A percentile compares a stretch with the other conserved stretches of the same genome.
Conservation (phyloP, 768 basidiomycete species). For the Rhizopogon vesiculosus region DNA sequence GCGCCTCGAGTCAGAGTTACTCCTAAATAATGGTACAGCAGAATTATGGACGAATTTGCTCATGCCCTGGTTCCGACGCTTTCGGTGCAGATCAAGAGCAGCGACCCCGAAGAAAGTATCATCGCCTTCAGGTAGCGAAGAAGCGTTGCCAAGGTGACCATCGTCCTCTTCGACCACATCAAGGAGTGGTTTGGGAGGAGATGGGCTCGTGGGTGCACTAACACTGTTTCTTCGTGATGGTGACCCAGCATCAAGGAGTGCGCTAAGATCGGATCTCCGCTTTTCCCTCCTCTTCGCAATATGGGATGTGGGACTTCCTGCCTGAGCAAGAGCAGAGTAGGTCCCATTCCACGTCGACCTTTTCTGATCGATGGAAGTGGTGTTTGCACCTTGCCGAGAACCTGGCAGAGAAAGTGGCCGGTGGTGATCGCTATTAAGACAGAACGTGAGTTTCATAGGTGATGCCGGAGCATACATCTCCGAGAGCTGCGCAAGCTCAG, state of each 20-base stretch:
- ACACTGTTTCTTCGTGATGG: slow-evolving; percentile 24
- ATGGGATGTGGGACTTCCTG: slow-evolving; percentile 40
- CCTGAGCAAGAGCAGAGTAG: slow-evolving; percentile 45
- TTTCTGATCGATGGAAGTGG: slow-evolving; percentile 34
- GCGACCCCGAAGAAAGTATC: slow-evolving; percentile 52
- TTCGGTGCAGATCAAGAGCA: slow-evolving; percentile 57
- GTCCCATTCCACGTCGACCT: slow-evolving; percentile 77
- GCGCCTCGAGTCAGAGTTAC: slow-evolving; percentile 12
- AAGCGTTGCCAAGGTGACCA: slow-evolving; percentile 13
- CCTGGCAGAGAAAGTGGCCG: slow-evolving; percentile 45
- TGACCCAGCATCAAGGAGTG: slow-evolving; percentile 33
- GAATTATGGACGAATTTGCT: slow-evolving; percentile 36
- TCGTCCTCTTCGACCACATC: slow-evolving; percentile 39
- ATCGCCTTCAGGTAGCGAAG: slow-evolving; percentile 16
- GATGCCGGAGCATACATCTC: slow-evolving; percentile 90
- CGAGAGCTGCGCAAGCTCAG: slow-evolving; percentile 69
- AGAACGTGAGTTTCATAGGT: slow-evolving; percentile 31
- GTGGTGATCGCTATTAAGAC: slow-evolving; percentile 20
- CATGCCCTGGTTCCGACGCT: slow-evolving; percentile 44
- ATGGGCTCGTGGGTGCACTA: slow-evolving; percentile 38
- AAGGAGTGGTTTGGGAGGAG: slow-evolving; percentile 17
- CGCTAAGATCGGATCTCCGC: slow-evolving; percentile 50
- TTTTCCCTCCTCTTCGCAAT: slow-evolving; percentile 43
- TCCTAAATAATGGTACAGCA: slow-evolving; percentile 11
- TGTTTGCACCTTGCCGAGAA: slow-evolving; percentile 13